A percentile compares a stretch with the other conserved stretches of the same genome.
These are phyloP conservation scores for Irpex sp. DNA, from an alignment of 1,284 basidiomycete genomes.

Conservation along the genomic window DNA sequence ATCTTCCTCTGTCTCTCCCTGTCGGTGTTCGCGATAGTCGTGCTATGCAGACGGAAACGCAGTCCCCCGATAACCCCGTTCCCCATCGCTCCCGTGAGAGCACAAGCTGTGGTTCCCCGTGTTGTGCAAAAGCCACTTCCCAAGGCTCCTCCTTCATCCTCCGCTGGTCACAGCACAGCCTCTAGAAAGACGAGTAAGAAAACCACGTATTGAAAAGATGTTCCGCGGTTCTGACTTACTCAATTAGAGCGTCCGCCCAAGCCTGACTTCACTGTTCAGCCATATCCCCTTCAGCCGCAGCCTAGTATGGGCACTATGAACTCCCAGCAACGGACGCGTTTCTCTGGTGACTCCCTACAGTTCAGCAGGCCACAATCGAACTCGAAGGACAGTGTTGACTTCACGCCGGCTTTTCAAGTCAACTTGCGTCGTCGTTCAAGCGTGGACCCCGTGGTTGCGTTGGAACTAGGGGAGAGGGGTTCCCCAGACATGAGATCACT, in stretches of 20 bases:
- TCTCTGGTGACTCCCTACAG: background rate
- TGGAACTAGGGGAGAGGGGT: background rate
- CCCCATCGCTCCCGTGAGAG: background rate
- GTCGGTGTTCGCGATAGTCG: background rate
- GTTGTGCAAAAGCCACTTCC: too few species aligned
- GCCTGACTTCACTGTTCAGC: background rate
- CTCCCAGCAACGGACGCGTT: background rate
- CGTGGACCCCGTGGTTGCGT: background rate
- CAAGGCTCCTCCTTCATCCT: too few species aligned
- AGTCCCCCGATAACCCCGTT: background rate
- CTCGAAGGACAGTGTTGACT: background rate
- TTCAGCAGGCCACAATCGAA: background rate
- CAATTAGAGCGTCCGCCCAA: background rate
- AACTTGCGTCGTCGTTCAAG: background rate
- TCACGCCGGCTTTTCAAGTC: background rate
- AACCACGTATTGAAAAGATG: too few species aligned
- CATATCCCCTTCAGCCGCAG: background rate
- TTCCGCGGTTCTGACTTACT: background rate
- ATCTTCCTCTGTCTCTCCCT: background rate
- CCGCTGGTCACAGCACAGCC: too few species aligned
- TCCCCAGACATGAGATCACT: background rate
- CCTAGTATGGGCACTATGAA: background rate
- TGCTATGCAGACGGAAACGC: background rate
- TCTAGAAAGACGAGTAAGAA: too few species aligned
- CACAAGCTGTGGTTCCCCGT: too few species aligned